phyloP scores from a whole-genome alignment of 73 alveolate species.

The Paramecium primaurelia region DNA sequence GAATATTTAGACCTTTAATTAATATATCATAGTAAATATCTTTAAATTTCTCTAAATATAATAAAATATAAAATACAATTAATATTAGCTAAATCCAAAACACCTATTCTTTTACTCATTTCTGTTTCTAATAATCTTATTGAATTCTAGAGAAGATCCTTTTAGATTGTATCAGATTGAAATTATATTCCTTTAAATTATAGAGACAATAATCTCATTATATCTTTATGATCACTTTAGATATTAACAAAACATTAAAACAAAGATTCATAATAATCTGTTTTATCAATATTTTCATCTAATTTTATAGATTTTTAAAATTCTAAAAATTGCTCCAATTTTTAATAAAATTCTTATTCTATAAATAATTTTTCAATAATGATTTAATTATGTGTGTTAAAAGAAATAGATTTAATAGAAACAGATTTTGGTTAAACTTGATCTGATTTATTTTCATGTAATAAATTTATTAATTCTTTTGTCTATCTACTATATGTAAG shows the following conservation, averaged over 20 bases:
- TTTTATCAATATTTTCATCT: not conserved
- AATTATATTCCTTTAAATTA: not conserved
- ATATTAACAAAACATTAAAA: not conserved
- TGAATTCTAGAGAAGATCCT: not conserved
- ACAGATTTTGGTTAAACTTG: not conserved
- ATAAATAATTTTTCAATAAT: not conserved
- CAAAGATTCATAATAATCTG: not conserved
- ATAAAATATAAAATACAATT: not conserved
- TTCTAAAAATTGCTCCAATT: not conserved
- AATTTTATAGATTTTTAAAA: not conserved
- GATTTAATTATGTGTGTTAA: not conserved
- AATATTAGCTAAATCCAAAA: not conserved
- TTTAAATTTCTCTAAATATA: not conserved
- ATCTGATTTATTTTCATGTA: not conserved
- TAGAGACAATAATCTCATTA: not conserved
- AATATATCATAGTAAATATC: not conserved
- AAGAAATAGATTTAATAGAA: not conserved
- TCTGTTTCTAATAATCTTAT: not conserved
- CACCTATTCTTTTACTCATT: not conserved
- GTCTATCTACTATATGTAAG: not conserved
- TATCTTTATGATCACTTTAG: not conserved
- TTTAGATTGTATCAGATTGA: not conserved
- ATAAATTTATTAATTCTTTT: not conserved
- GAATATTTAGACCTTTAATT: not conserved
- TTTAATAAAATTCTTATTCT: not conserved